Percentiles rank a stretch among this genome's conserved stretches.
phyloP scores from a whole-genome alignment of 2,329 filamentous ascomycete genomes.

The Tolypocladium inflatum region DNA sequence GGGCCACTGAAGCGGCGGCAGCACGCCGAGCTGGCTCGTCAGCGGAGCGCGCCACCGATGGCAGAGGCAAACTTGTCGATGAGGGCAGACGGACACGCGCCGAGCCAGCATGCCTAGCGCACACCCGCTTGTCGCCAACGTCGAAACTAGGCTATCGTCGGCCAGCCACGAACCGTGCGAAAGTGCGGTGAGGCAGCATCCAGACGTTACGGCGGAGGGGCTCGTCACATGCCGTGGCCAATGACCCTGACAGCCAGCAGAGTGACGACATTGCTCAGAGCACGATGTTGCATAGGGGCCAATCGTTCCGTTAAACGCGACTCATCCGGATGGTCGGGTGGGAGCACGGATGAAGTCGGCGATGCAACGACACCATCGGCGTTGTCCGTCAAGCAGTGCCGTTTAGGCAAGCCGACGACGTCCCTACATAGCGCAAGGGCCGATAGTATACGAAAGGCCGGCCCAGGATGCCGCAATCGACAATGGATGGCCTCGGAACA shows the following conservation, averaged over 20 bases:
- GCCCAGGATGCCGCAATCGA: background rate
- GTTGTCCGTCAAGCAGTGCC: background rate
- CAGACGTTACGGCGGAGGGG: background rate
- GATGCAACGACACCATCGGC: background rate
- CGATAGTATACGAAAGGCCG: background rate
- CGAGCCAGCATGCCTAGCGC: background rate
- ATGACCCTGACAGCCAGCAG: background rate
- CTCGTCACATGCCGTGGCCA: constrained; percentile 1
- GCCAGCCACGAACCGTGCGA: constrained; percentile 1
- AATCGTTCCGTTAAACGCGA: background rate
- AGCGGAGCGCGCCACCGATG: background rate
- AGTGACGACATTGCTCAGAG: background rate
- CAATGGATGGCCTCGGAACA: background rate
- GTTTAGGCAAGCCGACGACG: background rate
- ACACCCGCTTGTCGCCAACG: background rate
- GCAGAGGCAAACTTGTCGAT: background rate
- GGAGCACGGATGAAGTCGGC: background rate
- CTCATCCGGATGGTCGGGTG: background rate
- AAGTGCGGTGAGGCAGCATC: constrained; percentile 8
- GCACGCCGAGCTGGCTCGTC: background rate
- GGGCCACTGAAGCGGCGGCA: background rate
- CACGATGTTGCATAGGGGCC: background rate
- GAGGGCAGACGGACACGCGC: background rate
- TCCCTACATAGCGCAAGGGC: background rate
- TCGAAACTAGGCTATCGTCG: constrained; percentile 7